These are phyloP conservation scores for Paecilomyces niveus DNA, from an alignment of 2,329 filamentous ascomycete species.

Conservation along the genomic window DNA sequence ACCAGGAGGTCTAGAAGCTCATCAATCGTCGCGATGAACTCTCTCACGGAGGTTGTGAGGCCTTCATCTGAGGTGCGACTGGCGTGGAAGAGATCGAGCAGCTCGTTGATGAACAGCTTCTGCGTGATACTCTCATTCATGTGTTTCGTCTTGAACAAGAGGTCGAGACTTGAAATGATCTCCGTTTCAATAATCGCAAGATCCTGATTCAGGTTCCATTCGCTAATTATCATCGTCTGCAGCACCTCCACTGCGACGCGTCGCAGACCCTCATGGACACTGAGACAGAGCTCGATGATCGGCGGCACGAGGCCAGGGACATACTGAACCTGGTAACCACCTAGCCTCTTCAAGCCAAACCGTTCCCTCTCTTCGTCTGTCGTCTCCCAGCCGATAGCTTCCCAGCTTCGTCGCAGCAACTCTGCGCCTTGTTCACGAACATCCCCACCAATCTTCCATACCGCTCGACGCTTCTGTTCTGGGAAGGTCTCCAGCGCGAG, in stretches of 20 bases:
- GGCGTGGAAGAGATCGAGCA: conserved; percentile 71
- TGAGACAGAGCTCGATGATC: conserved; percentile 88
- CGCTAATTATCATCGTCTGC: conserved; percentile 96
- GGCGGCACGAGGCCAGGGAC: conserved; percentile 86
- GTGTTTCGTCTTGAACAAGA: conserved; percentile 80
- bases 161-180: conserved; percentile 89
- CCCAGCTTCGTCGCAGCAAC: conserved; percentile 78
- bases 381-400: conserved; percentile 94
- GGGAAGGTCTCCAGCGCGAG: conserved; percentile 92
- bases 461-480: conserved; percentile 89
- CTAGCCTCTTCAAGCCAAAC: conserved; percentile 77
- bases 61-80: conserved; percentile 63
- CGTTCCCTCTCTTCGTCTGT: conserved; percentile 67
- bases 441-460: conserved; percentile 98
- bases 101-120: conserved; percentile 83
- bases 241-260: conserved; percentile 87
- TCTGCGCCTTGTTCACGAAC: conserved; percentile 87
- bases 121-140: conserved; percentile 84
- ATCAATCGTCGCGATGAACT: conserved; percentile 76
- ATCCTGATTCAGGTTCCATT: conserved; percentile 94
- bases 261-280: conserved; percentile 85
- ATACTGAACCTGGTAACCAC: conserved; percentile 97
- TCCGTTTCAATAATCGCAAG: conserved; percentile 87
- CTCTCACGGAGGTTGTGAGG: conserved; percentile 67
- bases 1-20: conserved; percentile 87